A percentile compares a stretch with the other conserved stretches of the same genome.
Conservation (phyloP, 2,329 filamentous ascomycete species). For the Acrocalymma vagum region DNA sequence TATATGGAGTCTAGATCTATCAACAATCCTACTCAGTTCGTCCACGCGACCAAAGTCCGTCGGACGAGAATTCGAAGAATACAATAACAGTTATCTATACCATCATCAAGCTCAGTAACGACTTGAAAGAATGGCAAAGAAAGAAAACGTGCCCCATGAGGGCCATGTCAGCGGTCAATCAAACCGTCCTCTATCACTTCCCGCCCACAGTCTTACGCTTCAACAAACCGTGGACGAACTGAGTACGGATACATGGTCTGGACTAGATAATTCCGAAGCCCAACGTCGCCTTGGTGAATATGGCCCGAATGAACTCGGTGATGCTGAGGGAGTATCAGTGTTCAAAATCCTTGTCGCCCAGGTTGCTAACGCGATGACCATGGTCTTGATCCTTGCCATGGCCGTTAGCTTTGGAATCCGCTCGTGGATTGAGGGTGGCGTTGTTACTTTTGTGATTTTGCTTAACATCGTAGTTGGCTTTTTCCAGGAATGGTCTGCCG, state of each 20-base stretch:
- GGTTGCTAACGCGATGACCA: constrained; percentile 79
- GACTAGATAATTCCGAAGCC: constrained; percentile 69
- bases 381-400: constrained; percentile 65
- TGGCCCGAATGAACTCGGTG: constrained; percentile 75
- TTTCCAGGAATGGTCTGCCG: constrained; percentile 56
- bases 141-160: constrained; percentile 24
- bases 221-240: constrained; percentile 64
- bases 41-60: constrained; percentile 24
- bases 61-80: constrained; percentile 29
- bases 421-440: constrained; percentile 59
- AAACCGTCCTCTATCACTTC: constrained; percentile 63
- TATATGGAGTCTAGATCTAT: constrained; percentile 28
- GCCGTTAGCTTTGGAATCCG: constrained; percentile 57
- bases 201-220: constrained; percentile 67
- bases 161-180: constrained; percentile 50
- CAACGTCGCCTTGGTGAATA: constrained; percentile 66
- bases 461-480: constrained; percentile 58
- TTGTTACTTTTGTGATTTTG: constrained; percentile 55
- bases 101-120: constrained; percentile 6
- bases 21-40: constrained; percentile 26
- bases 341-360: constrained; percentile 78
- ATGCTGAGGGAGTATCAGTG: constrained; percentile 72
- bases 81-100: constrained; percentile 17
- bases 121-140: constrained; percentile 28
- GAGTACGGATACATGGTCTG: constrained; percentile 70